Evolutionary conservation across 257 asterid genomes (phyloP).

Genomic region (Lavandula angustifolia): DNA sequence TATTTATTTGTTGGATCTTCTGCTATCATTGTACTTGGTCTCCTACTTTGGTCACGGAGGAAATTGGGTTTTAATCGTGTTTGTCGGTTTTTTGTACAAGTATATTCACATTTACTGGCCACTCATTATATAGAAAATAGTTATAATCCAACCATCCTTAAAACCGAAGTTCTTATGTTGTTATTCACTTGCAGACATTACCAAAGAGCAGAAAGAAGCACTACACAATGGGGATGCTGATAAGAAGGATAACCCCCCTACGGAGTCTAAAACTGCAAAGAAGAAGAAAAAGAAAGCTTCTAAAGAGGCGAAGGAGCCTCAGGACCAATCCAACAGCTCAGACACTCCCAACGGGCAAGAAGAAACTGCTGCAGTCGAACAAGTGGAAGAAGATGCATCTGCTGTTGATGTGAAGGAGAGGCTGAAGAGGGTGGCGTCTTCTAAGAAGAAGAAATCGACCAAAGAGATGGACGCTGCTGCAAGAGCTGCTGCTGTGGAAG

Average conservation of each 20-base stretch:
- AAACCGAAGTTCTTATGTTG: neutral
- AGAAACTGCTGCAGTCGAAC: conserved; percentile 39
- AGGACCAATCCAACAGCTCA: conserved; percentile 49
- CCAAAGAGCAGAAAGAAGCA: conserved; percentile 54
- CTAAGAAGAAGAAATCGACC: conserved; percentile 78
- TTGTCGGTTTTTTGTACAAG: neutral
- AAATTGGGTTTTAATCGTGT: neutral
- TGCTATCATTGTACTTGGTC: neutral
- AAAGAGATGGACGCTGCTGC: conserved; percentile 85
- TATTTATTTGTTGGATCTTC: neutral
- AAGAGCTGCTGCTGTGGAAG: conserved; percentile 84
- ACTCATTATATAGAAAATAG: neutral
- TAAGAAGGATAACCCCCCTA: conserved; percentile 52
- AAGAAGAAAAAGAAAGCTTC: conserved; percentile 65
- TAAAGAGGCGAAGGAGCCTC: conserved; percentile 70
- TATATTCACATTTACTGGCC: neutral
- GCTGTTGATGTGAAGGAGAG: conserved; percentile 64
- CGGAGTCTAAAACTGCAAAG: conserved; percentile 56
- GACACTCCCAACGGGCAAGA: conserved; percentile 48
- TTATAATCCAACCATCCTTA: neutral
- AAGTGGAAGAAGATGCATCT: conserved; percentile 52
- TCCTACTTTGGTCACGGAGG: neutral
- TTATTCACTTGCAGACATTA: conserved; percentile 38
- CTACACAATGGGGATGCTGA: conserved; percentile 45
- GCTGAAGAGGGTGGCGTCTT: conserved; percentile 68